Conservation (phyloP, 371 early-diverging fungal genomes). For the Rhizopus sp. region DNA sequence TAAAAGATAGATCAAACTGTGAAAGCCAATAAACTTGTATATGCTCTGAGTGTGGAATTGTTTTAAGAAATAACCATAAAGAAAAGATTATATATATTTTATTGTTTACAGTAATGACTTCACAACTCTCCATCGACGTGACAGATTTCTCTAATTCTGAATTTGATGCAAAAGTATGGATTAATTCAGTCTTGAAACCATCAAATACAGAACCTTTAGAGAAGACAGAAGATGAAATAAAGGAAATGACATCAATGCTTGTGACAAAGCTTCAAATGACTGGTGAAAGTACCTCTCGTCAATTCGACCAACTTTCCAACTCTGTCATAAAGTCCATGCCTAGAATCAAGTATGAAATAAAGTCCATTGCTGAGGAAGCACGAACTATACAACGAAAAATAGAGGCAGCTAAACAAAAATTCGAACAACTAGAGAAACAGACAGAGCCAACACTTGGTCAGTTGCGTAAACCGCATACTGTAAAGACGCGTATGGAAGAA, state of each 20-base stretch:
- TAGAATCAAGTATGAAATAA: slow-evolving; percentile 65
- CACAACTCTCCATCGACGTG: slow-evolving; percentile 21
- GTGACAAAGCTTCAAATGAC: slow-evolving; percentile 62
- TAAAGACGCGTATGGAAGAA: slow-evolving; percentile 72
- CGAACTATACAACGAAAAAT: slow-evolving; percentile 51
- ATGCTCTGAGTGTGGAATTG: neutral
- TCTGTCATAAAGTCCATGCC: slow-evolving; percentile 61
- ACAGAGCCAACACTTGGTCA: slow-evolving; percentile 56
- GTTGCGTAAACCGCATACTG: slow-evolving; percentile 66
- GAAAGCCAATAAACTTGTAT: slow-evolving; percentile 47
- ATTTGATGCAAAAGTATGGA: slow-evolving; percentile 68
- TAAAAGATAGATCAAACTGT: slow-evolving; percentile 50
- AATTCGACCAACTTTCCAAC: slow-evolving; percentile 53
- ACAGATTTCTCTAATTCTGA: slow-evolving; percentile 42
- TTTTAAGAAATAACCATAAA: slow-evolving; percentile 5
- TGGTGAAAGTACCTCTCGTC: slow-evolving; percentile 53
- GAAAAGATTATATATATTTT: neutral
- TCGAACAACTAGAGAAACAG: slow-evolving; percentile 25
- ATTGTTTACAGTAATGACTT: slow-evolving; percentile 17
- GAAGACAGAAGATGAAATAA: slow-evolving; percentile 13
- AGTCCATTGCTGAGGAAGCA: slow-evolving; percentile 61
- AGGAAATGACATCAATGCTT: slow-evolving; percentile 52
- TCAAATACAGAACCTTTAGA: neutral
- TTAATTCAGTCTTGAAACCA: slow-evolving; percentile 50
- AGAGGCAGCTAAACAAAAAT: slow-evolving; percentile 45